A percentile compares a stretch with the other conserved stretches of the same genome.
phyloP scores from a whole-genome alignment of 306 rosid genomes.

The Prunus kanzakura region DNA sequence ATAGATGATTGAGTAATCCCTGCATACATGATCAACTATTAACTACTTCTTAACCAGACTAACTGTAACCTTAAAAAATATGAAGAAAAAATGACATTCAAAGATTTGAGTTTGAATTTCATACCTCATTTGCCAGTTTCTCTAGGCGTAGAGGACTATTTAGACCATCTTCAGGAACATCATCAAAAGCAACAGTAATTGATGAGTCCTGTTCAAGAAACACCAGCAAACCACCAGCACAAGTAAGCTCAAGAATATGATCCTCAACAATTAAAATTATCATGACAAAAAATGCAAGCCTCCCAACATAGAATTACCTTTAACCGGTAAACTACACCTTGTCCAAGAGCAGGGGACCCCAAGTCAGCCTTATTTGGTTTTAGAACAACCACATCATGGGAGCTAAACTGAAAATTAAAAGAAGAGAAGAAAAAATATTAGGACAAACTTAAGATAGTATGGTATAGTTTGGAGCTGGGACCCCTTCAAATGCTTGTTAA shows the following conservation, averaged over 20 bases:
- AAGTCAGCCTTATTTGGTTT: constrained; percentile 91
- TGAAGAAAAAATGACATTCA: background rate
- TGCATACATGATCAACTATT: background rate
- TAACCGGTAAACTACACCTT: constrained; percentile 90
- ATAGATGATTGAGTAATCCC: background rate
- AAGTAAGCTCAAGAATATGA: constrained; percentile 23
- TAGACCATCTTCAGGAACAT: constrained; percentile 95
- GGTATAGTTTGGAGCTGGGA: background rate
- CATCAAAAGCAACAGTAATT: constrained; percentile 91
- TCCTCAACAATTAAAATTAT: constrained; percentile 14
- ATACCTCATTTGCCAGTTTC: constrained; percentile 94
- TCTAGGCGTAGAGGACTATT: constrained; percentile 81
- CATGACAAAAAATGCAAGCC: constrained; percentile 9
- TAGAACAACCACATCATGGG: constrained; percentile 90
- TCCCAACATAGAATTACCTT: constrained; percentile 53
- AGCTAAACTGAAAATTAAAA: constrained; percentile 59
- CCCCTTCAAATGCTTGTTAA: background rate
- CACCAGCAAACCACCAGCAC: constrained; percentile 30
- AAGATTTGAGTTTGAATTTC: background rate
- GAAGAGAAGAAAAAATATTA: background rate
- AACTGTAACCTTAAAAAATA: background rate
- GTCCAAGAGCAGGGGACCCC: constrained; percentile 92
- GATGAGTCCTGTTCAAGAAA: constrained; percentile 73
- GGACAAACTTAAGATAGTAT: background rate
- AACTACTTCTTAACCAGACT: background rate